These are phyloP conservation scores for Fusarium irregulare DNA, from an alignment of 2,329 filamentous ascomycete species.

Conservation along the genomic window DNA sequence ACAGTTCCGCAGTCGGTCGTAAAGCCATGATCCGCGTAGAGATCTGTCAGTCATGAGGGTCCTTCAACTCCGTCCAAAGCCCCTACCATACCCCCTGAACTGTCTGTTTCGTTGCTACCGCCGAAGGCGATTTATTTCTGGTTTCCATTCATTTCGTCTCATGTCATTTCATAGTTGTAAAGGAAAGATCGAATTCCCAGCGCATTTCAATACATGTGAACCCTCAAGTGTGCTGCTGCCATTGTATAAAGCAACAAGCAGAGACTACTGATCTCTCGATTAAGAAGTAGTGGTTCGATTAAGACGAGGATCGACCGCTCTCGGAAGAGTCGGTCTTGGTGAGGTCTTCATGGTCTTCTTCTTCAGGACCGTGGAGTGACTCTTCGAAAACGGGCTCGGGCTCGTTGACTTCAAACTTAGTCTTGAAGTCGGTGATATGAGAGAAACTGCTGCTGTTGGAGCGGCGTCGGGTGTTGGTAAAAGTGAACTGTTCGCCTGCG, in stretches of 20 bases:
- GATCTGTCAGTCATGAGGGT: constrained; percentile 45
- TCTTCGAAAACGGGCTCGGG: constrained; percentile 94
- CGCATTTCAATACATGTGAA: constrained; percentile 38
- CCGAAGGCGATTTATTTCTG: constrained; percentile 17
- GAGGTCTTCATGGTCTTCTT: constrained; percentile 65
- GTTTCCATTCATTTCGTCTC: constrained; percentile 44
- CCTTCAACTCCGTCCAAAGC: constrained; percentile 41
- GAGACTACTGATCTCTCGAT: constrained; percentile 38
- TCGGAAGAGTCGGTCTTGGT: constrained; percentile 70
- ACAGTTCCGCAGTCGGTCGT: constrained; percentile 27
- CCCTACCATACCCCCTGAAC: constrained; percentile 11
- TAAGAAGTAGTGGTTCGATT: constrained; percentile 53
- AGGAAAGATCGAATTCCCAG: constrained; percentile 31
- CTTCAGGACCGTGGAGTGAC: constrained; percentile 76
- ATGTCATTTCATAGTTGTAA: constrained; percentile 44
- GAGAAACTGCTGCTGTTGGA: constrained; percentile 88
- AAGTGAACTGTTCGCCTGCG: constrained; percentile 84
- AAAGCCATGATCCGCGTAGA: constrained; percentile 38
- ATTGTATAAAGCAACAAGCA: constrained; percentile 47
- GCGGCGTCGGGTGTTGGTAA: constrained; percentile 87
- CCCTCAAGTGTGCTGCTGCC: constrained; percentile 28
- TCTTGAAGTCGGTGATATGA: constrained; percentile 84
- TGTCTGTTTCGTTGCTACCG: constrained; percentile 9
- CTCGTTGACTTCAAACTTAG: constrained; percentile 94
- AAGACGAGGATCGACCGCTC: constrained; percentile 66